These are phyloP conservation scores for Aspergillus funiculosus DNA, from an alignment of 495 filamentous ascomycete genomes.

Conservation along the genomic window DNA sequence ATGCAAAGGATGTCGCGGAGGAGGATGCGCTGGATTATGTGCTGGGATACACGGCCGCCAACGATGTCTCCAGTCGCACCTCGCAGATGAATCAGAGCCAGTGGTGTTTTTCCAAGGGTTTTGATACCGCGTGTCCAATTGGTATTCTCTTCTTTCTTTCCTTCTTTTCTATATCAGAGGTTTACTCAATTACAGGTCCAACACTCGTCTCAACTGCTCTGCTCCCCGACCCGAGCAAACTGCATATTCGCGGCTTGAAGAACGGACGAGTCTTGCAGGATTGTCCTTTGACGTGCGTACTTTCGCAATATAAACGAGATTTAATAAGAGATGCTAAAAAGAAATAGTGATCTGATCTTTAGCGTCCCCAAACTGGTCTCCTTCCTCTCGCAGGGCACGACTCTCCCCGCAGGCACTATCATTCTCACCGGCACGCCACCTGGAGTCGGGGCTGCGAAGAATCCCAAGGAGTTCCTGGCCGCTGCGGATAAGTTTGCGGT, in stretches of 20 bases:
- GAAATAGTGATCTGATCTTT: conserved; percentile 66
- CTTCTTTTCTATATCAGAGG: background rate
- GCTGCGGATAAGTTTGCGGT: conserved; percentile 57
- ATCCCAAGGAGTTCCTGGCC: conserved; percentile 50
- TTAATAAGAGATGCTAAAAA: background rate
- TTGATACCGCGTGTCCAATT: conserved; percentile 73
- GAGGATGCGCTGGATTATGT: conserved; percentile 67
- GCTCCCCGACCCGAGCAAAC: conserved; percentile 57
- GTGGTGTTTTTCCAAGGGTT: conserved; percentile 78
- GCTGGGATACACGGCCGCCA: conserved; percentile 72
- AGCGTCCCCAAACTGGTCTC: conserved; percentile 64
- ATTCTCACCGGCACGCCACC: conserved; percentile 78
- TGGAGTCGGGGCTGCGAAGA: conserved; percentile 49
- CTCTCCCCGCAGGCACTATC: conserved; percentile 69
- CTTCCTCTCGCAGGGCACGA: conserved; percentile 72
- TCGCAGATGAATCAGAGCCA: conserved; percentile 75
- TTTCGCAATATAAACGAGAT: background rate
- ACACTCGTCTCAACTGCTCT: conserved; percentile 48
- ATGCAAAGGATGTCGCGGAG: conserved; percentile 62
- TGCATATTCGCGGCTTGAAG: conserved; percentile 52
- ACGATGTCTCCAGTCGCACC: conserved; percentile 76
- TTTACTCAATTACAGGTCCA: conserved; percentile 36
- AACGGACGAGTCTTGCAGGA: conserved; percentile 70
- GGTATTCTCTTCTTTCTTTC: conserved; percentile 36
- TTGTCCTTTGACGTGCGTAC: conserved; percentile 44